Evolutionary conservation across 2,329 filamentous ascomycete species (phyloP).

Genomic region (Monascus ruber): DNA sequence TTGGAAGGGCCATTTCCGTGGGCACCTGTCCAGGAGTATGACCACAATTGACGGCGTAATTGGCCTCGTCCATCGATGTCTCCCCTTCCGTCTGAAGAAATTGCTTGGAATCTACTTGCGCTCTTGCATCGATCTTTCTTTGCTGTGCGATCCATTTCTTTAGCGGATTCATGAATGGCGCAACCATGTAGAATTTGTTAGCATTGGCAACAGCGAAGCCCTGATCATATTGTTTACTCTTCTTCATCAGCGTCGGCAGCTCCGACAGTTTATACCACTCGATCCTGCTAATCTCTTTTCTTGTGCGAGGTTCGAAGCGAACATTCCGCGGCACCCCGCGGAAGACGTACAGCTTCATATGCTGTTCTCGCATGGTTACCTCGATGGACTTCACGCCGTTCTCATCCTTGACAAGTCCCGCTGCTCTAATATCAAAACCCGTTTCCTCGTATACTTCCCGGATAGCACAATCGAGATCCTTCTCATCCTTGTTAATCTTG

Average conservation of each 20-base stretch:
- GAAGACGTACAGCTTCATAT: constrained; percentile 87
- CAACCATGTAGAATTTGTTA: constrained; percentile 97
- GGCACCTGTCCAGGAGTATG: constrained; percentile 9
- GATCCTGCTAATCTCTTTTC: constrained; percentile 97
- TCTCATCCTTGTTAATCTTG: constrained; percentile 97
- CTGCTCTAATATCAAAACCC: constrained; percentile 66
- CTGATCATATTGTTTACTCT: constrained; percentile 54
- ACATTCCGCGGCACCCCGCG: constrained; percentile 78
- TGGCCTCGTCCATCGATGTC: constrained; percentile 50
- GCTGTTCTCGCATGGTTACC: constrained; percentile 81
- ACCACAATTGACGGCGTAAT: constrained; percentile 9
- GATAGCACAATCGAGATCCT: constrained; percentile 84
- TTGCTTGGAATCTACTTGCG: constrained; percentile 31
- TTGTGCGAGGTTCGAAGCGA: constrained; percentile 74
- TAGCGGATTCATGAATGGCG: constrained; percentile 73
- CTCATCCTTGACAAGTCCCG: constrained; percentile 63
- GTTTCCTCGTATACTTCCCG: constrained; percentile 96
- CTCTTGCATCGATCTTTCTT: constrained; percentile 56
- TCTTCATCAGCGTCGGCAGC: constrained; percentile 68
- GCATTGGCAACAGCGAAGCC: constrained; percentile 49
- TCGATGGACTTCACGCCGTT: constrained; percentile 73
- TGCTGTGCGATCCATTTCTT: constrained; percentile 87
- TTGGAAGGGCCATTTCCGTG: constrained; percentile 22
- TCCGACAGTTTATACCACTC: constrained; percentile 88
- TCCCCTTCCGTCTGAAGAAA: constrained; percentile 35